Base-by-base conservation (phyloP, 192 early-diverging fungal genomes). In the Coemansia sp. region DNA sequence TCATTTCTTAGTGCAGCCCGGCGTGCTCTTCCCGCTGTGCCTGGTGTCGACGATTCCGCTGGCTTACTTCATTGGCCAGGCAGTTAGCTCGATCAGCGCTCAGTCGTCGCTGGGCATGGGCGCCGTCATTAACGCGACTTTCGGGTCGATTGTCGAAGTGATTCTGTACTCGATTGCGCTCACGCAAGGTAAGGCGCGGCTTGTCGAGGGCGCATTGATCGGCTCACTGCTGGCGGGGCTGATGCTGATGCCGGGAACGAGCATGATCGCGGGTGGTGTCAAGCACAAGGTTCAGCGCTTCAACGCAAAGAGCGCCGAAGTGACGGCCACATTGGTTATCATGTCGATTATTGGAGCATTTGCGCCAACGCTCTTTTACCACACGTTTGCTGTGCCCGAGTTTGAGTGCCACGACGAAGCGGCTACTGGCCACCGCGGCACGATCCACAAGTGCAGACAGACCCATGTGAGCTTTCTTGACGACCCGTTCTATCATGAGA, bases 21-120 rank as follows among this genome's bases (percentile, higher is more conserved):
- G 81, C 6, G 86, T 94, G 48, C 88, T 96, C 34, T 91, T 91
- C 57, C 66, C 81, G 6, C 60, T 91, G 48, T 88, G 88, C 21
- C 85, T 99, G 54, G 70, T 90, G 31, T 92, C 93, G 11, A 92
- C 94, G 2, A 88, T 99, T 27, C 97, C 97, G 3, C 80, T 97
- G 8, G 91, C 94, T 10, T 99, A 97, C 75, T 95, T 98, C 78
- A 98, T 99, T 74, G 97, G 97, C 4, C 94, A 93, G 90, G 93
- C 92, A 3, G 95, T 99, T 24, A 91, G 93, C n/a, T 94, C 93
- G 17, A 97, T 99, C 78, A 95, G 95, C 14, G 94, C 95, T 9
- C 94, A 98, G 76, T 94, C 94, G 10, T 91, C 90, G 44, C 78
- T 95, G 66, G 97, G 94, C 17, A 75, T 99, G 71, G 97, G 95